Percentiles rank a stretch among this genome's conserved stretches.
These are phyloP conservation scores for Xylariales sp. DNA, from an alignment of 2,329 filamentous ascomycete species.

Conservation along the genomic window DNA sequence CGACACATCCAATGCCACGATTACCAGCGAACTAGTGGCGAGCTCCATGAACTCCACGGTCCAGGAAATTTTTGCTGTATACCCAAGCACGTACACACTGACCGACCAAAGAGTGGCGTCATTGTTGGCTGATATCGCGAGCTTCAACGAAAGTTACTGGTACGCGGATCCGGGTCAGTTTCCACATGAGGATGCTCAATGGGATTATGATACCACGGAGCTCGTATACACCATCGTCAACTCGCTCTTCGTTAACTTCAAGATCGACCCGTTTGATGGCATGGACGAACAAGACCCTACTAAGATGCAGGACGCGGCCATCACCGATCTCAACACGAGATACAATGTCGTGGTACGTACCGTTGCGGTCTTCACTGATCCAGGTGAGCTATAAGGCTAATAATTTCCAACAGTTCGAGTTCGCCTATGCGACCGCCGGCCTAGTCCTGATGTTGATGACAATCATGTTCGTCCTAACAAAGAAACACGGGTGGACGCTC, in stretches of 20 bases:
- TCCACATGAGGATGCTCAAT: neutral
- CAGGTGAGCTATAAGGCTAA: neutral
- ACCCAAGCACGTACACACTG: neutral
- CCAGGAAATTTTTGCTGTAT: neutral
- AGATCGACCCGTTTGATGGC: conserved; percentile 6
- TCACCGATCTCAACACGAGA: neutral
- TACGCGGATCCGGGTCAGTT: conserved; percentile 4
- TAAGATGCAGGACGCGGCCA: neutral
- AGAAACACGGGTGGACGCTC: conserved; percentile 16
- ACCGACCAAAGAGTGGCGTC: neutral
- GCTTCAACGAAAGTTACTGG: conserved; percentile 1
- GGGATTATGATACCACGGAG: conserved; percentile 3
- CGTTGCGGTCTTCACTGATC: too few relatives aligned
- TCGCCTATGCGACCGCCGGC: conserved; percentile 13
- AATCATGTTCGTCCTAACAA: conserved; percentile 16
- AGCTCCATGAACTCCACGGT: conserved; percentile 1
- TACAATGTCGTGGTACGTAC: neutral
- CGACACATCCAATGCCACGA: neutral
- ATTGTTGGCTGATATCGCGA: conserved; percentile 7
- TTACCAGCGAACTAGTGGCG: conserved; percentile 10
- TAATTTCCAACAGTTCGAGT: conserved; percentile 2
- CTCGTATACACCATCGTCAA: conserved; percentile 10
- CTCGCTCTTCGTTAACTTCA: conserved; percentile 12
- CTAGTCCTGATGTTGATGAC: conserved; percentile 20
- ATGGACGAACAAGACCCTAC: neutral